phyloP scores from a whole-genome alignment of 176 grass and related monocot genomes.

The Carex kokanica region DNA sequence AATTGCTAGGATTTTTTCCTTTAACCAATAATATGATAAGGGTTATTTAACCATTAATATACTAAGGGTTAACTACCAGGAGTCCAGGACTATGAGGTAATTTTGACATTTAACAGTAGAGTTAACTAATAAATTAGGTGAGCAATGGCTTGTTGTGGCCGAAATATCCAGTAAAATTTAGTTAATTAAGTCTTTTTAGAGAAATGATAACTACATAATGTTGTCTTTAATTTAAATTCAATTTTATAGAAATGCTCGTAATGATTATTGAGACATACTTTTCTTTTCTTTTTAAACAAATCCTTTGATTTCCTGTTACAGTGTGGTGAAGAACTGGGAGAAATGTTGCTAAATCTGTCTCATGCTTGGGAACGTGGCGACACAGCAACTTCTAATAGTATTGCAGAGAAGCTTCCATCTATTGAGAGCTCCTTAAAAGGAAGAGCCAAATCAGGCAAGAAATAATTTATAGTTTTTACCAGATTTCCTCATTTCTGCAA shows the following conservation, averaged over 20 bases:
- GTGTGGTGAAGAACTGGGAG: slow-evolving; percentile 74
- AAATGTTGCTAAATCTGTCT: slow-evolving; percentile 66
- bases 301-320: neutral
- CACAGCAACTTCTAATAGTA: slow-evolving; percentile 54
- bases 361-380: slow-evolving; percentile 74
- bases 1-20: neutral
- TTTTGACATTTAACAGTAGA: neutral
- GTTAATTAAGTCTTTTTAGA: neutral
- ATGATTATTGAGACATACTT: neutral
- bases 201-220: neutral
- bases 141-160: neutral
- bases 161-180: neutral
- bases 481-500: slow-evolving; percentile 27
- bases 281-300: neutral
- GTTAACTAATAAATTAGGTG: neutral
- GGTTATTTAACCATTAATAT: neutral
- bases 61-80: neutral
- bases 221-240: neutral
- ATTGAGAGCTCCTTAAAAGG: slow-evolving; percentile 50
- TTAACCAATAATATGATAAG: neutral
- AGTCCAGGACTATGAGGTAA: neutral
- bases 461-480: neutral
- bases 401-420: slow-evolving; percentile 56
- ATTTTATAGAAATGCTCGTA: neutral
- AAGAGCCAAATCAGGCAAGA: slow-evolving; percentile 72